Conservation (phyloP, 768 basidiomycete species). For the Pluteus cervinus region DNA sequence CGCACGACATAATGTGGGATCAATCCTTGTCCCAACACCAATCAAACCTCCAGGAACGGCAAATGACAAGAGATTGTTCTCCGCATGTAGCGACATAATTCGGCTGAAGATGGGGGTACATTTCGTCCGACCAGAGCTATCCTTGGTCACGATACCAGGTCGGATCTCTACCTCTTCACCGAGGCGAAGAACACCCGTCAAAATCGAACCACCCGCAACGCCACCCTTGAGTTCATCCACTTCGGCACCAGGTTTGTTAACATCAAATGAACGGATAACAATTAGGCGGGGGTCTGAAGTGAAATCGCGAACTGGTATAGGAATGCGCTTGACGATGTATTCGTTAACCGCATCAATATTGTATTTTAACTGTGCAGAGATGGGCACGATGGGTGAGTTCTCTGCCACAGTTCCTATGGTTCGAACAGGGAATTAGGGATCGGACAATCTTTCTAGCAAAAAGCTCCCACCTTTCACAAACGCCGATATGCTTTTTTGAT, state of each 20-base stretch:
- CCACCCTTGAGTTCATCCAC: slow-evolving; percentile 97
- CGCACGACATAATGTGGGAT: slow-evolving; percentile 94
- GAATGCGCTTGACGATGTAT: slow-evolving; percentile 95
- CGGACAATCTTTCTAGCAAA: too few relatives aligned
- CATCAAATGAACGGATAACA: slow-evolving; percentile 98
- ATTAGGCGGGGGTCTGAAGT: slow-evolving; percentile 87
- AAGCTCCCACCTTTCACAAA: slow-evolving; percentile 94
- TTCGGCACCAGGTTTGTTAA: slow-evolving; percentile 97
- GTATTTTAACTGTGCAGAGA: slow-evolving; percentile 97
- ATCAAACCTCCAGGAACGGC: slow-evolving; percentile 97
- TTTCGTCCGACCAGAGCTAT: slow-evolving; percentile 79
- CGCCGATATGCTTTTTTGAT: slow-evolving; percentile 90
- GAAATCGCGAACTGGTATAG: slow-evolving; percentile 92
- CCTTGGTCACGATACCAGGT: slow-evolving; percentile 95
- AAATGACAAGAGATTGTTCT: slow-evolving; percentile 90
- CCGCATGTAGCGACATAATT: slow-evolving; percentile 90
- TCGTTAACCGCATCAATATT: slow-evolving; percentile 99
- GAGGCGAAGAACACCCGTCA: slow-evolving; percentile 84
- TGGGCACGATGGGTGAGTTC: slow-evolving; percentile 95
- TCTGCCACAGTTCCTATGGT: slow-evolving; percentile 91
- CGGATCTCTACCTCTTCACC: slow-evolving; percentile 96
- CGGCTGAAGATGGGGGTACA: slow-evolving; percentile 91
- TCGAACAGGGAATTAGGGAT: too few relatives aligned
- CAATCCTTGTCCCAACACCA: slow-evolving; percentile 96
- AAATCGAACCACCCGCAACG: slow-evolving; percentile 94